Conservation (phyloP, 129 eudicot genomes). For the Gnaphalium uliginosum region DNA sequence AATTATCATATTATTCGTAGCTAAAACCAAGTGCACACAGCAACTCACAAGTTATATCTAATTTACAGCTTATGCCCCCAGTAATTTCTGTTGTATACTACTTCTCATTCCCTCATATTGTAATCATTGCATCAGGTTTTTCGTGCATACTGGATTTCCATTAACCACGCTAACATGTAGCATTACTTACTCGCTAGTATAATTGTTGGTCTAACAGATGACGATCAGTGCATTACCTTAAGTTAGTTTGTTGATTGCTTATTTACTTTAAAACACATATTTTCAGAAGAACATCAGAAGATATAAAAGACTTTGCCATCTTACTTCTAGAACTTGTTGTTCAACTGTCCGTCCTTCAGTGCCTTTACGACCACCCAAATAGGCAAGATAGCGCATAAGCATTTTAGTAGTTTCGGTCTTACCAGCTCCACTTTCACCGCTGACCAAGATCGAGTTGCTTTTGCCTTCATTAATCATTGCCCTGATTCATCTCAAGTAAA, state of each 20-base stretch:
- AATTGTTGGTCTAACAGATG: not conserved
- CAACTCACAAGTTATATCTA: not conserved
- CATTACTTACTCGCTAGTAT: not conserved
- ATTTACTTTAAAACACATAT: conserved; percentile 16
- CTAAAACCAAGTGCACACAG: not conserved
- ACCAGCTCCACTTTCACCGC: conserved; percentile 99
- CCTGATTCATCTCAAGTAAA: conserved; percentile 61
- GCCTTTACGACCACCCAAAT: conserved; percentile 92
- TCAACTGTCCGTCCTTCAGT: conserved; percentile 99
- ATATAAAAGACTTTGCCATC: conserved; percentile 24
- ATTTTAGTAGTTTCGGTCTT: conserved; percentile 99
- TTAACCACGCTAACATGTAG: not conserved
- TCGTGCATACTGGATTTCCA: not conserved
- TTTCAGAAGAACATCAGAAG: not conserved
- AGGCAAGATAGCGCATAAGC: conserved; percentile 99
- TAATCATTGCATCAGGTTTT: not conserved
- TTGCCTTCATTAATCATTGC: conserved; percentile 89
- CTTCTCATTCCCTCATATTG: not conserved
- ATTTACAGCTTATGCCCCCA: not conserved
- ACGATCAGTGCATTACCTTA: not conserved
- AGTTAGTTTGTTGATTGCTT: not conserved
- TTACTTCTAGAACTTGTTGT: conserved; percentile 97
- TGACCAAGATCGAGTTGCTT: conserved; percentile 94
- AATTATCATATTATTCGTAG: not conserved
- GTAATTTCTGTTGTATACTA: conserved; percentile 1